Conservation (phyloP, 495 filamentous ascomycete genomes). For the Neohortaea acidophila region DNA sequence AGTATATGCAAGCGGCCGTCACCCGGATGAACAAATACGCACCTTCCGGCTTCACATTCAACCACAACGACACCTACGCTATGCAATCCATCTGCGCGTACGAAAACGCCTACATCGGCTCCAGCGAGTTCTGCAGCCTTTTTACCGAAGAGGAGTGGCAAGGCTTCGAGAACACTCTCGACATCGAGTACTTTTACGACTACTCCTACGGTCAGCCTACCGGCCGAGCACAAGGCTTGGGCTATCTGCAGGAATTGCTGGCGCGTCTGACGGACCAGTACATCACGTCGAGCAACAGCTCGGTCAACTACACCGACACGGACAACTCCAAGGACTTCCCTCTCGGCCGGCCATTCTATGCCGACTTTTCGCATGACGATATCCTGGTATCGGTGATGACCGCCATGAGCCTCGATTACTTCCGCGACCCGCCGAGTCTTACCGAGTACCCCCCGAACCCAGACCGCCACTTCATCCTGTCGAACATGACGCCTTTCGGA, state of each 20-base stretch:
- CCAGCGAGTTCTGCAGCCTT: slow-evolving; percentile 26
- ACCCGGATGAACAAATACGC: slow-evolving; percentile 23
- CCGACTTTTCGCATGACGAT: slow-evolving; percentile 36
- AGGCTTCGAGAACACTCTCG: slow-evolving; percentile 30
- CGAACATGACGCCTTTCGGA: slow-evolving; percentile 27
- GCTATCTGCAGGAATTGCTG: slow-evolving; percentile 30
- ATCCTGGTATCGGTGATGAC: slow-evolving; percentile 34
- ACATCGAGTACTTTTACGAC: slow-evolving; percentile 30
- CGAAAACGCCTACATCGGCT: slow-evolving; percentile 25
- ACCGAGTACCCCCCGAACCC: slow-evolving; percentile 25
- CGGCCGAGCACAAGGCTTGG: slow-evolving; percentile 29
- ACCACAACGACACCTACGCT: slow-evolving; percentile 29
- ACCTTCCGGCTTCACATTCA: slow-evolving; percentile 26
- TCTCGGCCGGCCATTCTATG: slow-evolving; percentile 32
- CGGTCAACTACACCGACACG: slow-evolving; percentile 29
- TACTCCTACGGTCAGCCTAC: slow-evolving; percentile 29
- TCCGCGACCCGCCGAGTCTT: slow-evolving; percentile 24
- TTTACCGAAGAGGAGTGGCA: slow-evolving; percentile 30
- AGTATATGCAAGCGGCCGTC: slow-evolving; percentile 24
- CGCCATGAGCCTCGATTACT: slow-evolving; percentile 31
- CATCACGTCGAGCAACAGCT: slow-evolving; percentile 24
- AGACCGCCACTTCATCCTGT: slow-evolving; percentile 26
- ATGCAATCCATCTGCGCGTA: slow-evolving; percentile 32
- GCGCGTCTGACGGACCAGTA: slow-evolving; percentile 26
- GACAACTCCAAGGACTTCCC: slow-evolving; percentile 31